Evolutionary conservation across 1,284 basidiomycete genomes (phyloP).

Genomic region (Amylostereum chailletii): DNA sequence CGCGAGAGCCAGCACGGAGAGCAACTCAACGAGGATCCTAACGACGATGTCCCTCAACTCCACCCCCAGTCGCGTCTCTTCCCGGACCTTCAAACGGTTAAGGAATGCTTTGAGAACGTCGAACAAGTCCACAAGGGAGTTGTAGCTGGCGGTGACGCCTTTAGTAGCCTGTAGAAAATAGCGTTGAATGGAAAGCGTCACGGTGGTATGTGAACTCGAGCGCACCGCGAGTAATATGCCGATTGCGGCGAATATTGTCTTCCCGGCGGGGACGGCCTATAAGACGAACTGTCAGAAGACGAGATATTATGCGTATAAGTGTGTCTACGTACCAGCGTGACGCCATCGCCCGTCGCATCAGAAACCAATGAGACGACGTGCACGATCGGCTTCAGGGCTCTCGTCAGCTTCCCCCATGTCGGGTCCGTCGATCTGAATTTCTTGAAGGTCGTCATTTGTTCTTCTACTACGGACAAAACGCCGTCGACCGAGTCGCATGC

Average conservation of each 20-base stretch:
- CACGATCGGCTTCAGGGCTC: not conserved
- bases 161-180: not conserved
- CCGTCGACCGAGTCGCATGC: too few species aligned
- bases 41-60: not conserved
- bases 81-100: not conserved
- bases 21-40: not conserved
- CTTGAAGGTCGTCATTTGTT: too few species aligned
- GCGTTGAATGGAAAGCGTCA: not conserved
- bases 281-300: not conserved
- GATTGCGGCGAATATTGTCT: not conserved
- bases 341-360: not conserved
- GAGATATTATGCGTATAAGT: too few species aligned
- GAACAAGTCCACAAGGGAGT: not conserved
- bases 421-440: too few species aligned
- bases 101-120: not conserved
- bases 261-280: not conserved
- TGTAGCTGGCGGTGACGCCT: not conserved
- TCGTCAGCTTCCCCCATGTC: too few species aligned
- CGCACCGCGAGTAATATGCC: not conserved
- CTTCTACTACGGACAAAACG: too few species aligned
- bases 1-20: not conserved
- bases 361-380: not conserved
- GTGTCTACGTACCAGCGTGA: not conserved
- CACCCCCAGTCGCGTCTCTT: not conserved
- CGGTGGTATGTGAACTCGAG: not conserved